Percentiles rank a stretch among this genome's conserved stretches.
phyloP scores from a whole-genome alignment of 805 yeast genomes.

The Metschnikowia baotianmanensis region DNA sequence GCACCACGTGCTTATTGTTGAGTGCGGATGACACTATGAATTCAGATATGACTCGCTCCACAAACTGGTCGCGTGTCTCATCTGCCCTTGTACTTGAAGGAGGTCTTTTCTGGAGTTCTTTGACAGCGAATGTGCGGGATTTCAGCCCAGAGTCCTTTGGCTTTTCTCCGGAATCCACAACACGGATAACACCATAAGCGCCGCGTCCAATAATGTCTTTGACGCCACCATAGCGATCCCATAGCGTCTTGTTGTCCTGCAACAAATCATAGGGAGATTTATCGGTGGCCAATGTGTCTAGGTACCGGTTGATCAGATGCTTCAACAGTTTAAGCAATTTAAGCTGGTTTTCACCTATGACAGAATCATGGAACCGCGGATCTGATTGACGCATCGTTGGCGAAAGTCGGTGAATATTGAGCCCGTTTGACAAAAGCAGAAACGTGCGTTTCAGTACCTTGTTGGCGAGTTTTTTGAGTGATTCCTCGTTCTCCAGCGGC shows the following conservation, averaged over 20 bases:
- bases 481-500: conserved; percentile 16
- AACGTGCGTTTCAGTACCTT: conserved; percentile 35
- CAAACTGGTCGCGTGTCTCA: conserved; percentile 44
- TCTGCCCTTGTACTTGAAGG: conserved; percentile 14
- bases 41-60: conserved; percentile 80
- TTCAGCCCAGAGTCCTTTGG: background rate
- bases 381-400: conserved; percentile 20
- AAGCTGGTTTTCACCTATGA: conserved; percentile 31
- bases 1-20: conserved; percentile 72
- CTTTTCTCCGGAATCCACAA: conserved; percentile 26
- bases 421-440: conserved; percentile 24
- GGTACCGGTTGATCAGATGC: conserved; percentile 16
- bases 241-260: conserved; percentile 24
- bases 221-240: conserved; percentile 34
- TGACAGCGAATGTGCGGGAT: conserved; percentile 30
- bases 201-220: conserved; percentile 43
- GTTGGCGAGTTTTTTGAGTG: conserved; percentile 24
- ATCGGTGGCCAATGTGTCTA: conserved; percentile 11
- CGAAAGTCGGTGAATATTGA: conserved; percentile 27
- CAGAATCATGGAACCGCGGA: conserved; percentile 22
- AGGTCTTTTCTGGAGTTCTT: conserved; percentile 28
- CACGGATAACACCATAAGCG: conserved; percentile 47
- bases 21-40: conserved; percentile 81
- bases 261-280: conserved; percentile 10
- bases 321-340: conserved; percentile 24